Percentiles rank a stretch among this genome's conserved stretches.
Conservation (phyloP, 2,329 filamentous ascomycete species). For the Fusarium papillatum region DNA sequence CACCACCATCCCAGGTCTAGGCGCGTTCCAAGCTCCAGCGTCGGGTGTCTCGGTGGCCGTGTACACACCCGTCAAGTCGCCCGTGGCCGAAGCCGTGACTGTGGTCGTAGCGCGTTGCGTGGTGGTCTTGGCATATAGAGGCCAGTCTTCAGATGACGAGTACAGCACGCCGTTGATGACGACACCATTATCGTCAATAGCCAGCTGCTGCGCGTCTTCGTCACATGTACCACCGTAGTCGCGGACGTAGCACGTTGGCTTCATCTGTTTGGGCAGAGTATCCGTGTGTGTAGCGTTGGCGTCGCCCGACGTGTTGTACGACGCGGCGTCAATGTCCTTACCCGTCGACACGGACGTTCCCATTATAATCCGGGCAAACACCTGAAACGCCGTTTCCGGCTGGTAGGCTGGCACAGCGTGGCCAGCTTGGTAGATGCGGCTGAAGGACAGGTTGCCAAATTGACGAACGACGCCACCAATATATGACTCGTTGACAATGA, state of each 20-base stretch:
- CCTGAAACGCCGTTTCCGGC: constrained; percentile 69
- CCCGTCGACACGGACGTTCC: constrained; percentile 70
- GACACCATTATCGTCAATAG: constrained; percentile 64
- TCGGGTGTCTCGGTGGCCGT: constrained; percentile 52
- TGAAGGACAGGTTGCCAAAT: constrained; percentile 80
- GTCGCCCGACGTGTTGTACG: constrained; percentile 70
- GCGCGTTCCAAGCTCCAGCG: constrained; percentile 27
- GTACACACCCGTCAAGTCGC: constrained; percentile 48
- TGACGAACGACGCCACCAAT: constrained; percentile 82
- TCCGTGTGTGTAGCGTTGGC: constrained; percentile 70
- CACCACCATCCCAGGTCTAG: constrained; percentile 15
- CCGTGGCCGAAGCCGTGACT: constrained; percentile 31
- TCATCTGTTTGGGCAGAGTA: constrained; percentile 60
- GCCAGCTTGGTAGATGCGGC: constrained; percentile 75
- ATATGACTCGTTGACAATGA: constrained; percentile 77
- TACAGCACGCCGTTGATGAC: constrained; percentile 73
- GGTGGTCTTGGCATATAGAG: constrained; percentile 47
- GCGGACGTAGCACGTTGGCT: constrained; percentile 73
- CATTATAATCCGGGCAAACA: constrained; percentile 72
- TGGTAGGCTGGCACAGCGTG: constrained; percentile 74
- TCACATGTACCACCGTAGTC: constrained; percentile 64
- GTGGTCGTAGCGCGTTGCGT: constrained; percentile 34
- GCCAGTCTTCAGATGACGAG: constrained; percentile 56
- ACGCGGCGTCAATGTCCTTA: constrained; percentile 61
- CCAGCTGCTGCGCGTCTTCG: constrained; percentile 61